Evolutionary conservation across 345 rosid species (phyloP), one percentile per base, ranked within the genome.

Genomic region (Citrus unshiu): DNA sequence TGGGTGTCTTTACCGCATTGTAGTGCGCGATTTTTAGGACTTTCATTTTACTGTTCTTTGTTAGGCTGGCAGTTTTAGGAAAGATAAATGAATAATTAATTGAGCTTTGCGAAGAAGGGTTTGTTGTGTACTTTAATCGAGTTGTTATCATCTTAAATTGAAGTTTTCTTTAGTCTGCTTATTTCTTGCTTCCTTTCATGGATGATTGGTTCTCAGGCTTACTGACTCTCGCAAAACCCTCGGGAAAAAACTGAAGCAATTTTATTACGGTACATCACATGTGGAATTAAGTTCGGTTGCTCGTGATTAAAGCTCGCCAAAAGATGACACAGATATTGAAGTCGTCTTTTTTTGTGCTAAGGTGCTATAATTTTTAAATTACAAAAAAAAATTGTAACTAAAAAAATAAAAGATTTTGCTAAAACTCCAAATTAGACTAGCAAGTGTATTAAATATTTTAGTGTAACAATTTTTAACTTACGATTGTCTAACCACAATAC

Each of bases 21-120:
- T 74, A 21, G 70, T 43, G 37, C 75, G 60, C 59, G 58, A 74
- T 85, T 87, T 85, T 87, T 87, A 59, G 65, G 37, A 22, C 58
- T 71, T 24, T 63, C 16, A 7, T 62, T 67, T 10, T 37, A 29
- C 68, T 74, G 78, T 66, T 80, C 2, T 39, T 27, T 66, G 32
- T 67, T 62, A 70, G 78, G 22, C 58, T 57, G 25, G 76, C 58
- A 78, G 80, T n/a, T 56, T 46, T 51, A 30, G 78, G 59, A 2
- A 67, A 75, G 39, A 40, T 56, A 62, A 19, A 9, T 1, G 60
- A 85, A 83, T 85, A 82, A 85, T 73, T 16, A 54, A 54, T 1
- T 64, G 70, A 54, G 62, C 5, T 60, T 19, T 61, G 27, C 40
- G 57, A 70, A 10, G 1, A 60, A 37, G 77, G 63, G 57, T 25